Percentiles rank a stretch among this genome's conserved stretches.
Evolutionary conservation across 129 eudicot genomes (phyloP).

Genomic region (Chrysanthemum seticuspe): DNA sequence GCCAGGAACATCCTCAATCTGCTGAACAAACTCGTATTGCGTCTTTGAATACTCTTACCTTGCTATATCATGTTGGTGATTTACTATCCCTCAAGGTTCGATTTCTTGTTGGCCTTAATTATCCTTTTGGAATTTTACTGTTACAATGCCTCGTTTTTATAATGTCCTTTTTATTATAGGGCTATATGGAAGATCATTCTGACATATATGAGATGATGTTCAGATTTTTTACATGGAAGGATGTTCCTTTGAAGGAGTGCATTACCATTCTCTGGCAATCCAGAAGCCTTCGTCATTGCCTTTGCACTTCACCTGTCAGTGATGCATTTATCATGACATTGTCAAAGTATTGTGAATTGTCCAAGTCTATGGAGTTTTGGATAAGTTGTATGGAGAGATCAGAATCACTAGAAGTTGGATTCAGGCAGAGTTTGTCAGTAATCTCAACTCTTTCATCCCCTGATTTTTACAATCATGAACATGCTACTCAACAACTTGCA

Average conservation of each 20-base stretch:
- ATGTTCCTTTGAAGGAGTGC: conserved; percentile 44
- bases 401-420: conserved; percentile 55
- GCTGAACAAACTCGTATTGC: conserved; percentile 32
- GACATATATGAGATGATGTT: conserved; percentile 57
- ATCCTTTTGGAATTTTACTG: conserved; percentile 1
- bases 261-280: conserved; percentile 67
- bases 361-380: conserved; percentile 62
- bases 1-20: conserved; percentile 34
- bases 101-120: conserved; percentile 13
- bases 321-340: conserved; percentile 49
- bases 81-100: conserved; percentile 75
- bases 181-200: conserved; percentile 57
- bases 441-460: conserved; percentile 38
- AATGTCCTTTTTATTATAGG: conserved; percentile 46
- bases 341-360: conserved; percentile 49
- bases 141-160: conserved; percentile 13
- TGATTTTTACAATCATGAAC: conserved; percentile 33
- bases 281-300: conserved; percentile 82
- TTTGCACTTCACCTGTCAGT: conserved; percentile 72
- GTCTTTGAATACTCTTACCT: conserved; percentile 38
- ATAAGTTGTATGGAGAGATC: conserved; percentile 56
- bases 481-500: conserved; percentile 26
- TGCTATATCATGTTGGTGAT: conserved; percentile 70
- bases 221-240: conserved; percentile 49
- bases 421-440: conserved; percentile 48